A percentile compares a stretch with the other conserved stretches of the same genome.
Evolutionary conservation across 169 alveolate species (phyloP).

Genomic region (Plasmodium billcollinsi): DNA sequence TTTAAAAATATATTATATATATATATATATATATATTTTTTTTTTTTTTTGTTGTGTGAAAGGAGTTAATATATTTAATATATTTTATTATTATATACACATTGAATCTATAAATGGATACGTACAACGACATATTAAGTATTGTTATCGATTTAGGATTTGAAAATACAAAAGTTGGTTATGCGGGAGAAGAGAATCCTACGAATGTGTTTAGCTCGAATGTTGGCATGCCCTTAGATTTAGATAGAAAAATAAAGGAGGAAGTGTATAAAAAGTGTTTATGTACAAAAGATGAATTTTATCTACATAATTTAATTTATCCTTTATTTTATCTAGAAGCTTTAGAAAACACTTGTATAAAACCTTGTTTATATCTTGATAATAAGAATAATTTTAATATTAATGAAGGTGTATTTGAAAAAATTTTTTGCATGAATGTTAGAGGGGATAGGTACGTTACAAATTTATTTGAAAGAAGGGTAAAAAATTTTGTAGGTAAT

Average conservation of each 20-base stretch:
- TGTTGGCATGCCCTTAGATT: constrained; percentile 51
- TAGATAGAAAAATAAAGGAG: constrained; percentile 30
- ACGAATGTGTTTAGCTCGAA: constrained; percentile 25
- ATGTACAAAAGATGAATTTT: constrained; percentile 53
- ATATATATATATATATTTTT: constrained; percentile 1
- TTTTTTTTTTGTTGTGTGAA: background rate
- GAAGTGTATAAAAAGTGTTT: constrained; percentile 59
- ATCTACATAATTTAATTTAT: constrained; percentile 51
- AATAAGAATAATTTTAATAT: constrained; percentile 35
- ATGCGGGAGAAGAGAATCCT: constrained; percentile 68
- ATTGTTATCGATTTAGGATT: constrained; percentile 67
- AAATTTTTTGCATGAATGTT: constrained; percentile 58
- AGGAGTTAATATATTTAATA: no score
- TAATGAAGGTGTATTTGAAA: constrained; percentile 73
- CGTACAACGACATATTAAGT: constrained; percentile 54
- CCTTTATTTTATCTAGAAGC: constrained; percentile 47
- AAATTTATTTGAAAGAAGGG: constrained; percentile 24
- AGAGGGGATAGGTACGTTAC: constrained; percentile 37
- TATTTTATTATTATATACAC: no score
- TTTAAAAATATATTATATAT: background rate
- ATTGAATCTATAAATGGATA: constrained; percentile 29
- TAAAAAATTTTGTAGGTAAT: constrained; percentile 44
- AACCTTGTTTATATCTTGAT: constrained; percentile 65
- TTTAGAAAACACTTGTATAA: constrained; percentile 21
- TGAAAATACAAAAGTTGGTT: constrained; percentile 63